Evolutionary conservation across 2,329 filamentous ascomycete species (phyloP), one percentile per base, ranked within the genome.

Genomic region (Fusarium dlaminii): DNA sequence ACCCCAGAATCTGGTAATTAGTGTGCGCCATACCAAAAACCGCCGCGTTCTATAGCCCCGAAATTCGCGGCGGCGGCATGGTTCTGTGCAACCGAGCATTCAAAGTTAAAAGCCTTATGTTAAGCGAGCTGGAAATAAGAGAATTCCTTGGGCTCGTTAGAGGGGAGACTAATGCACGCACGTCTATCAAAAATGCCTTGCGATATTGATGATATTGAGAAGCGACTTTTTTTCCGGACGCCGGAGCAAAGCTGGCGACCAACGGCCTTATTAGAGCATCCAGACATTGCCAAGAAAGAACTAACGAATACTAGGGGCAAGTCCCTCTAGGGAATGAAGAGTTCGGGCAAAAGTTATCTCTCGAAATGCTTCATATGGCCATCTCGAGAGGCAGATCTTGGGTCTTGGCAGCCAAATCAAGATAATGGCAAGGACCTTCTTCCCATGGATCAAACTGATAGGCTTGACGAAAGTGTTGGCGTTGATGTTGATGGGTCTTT

Each of bases 1-100:
- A 43, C 45, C 60, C 66, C 32, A 39, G 36, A 27, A 54, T 43
- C n/a, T 66, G 45, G 52, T 60, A 70, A 66, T 42, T 70, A 60
- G 67, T 32, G 27, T 37, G 17, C 40, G 32, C 65, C 42, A 43
- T 55, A 36, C 36, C 37, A 30, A 39, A 42, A 32, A 39, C n/a
- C 36, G 20, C 32, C 42, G 45, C 42, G 5, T 54, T 24, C 43
- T 39, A 15, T 66, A 34, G 49, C 30, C 8, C 34, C 27, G n/a
- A 24, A 42, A 30, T 43, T 51, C n/a, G 58, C 58, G 20, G 66
- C 61, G 67, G 67, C 52, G 59, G 66, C 20, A 65, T 29, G 17
- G 51, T 70, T 60, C 20, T 12, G 32, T 43, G n/a, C 37, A 52
- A 46, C 34, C 30, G 17, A 30, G 36, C 45, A 49, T n/a, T 43